phyloP scores from a whole-genome alignment of 139 green algal genomes.

The Coccomyxa sp. region DNA sequence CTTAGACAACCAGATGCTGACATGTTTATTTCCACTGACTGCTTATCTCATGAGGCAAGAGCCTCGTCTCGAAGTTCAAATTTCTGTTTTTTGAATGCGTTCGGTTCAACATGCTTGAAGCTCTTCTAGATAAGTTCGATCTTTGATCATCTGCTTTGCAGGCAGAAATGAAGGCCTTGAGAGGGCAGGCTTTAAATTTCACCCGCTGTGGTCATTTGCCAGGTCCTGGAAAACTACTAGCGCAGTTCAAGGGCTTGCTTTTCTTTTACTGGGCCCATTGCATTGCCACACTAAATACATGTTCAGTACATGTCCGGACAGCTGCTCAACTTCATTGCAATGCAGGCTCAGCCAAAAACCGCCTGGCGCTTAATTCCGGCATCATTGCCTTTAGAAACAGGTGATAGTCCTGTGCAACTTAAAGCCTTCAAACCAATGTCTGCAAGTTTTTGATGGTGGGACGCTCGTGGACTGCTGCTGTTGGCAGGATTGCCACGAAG shows the following conservation, averaged over 20 bases:
- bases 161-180: background rate
- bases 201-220: too few species aligned
- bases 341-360: background rate
- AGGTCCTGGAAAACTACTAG: too few species aligned
- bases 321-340: background rate
- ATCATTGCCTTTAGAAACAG: background rate
- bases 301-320: too few species aligned
- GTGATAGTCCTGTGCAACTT: background rate
- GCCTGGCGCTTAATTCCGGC: background rate
- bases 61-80: background rate
- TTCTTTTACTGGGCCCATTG: background rate
- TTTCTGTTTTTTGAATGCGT: background rate
- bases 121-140: background rate
- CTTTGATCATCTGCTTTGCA: background rate
- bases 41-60: background rate
- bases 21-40: conserved; percentile 2
- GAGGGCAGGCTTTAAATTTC: too few species aligned
- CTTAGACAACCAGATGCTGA: background rate
- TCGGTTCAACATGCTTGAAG: background rate
- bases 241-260: too few species aligned
- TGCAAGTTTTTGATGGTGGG: background rate
- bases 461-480: too few species aligned
- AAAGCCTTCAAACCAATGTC: background rate
- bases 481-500: too few species aligned
- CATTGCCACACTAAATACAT: background rate